These are phyloP conservation scores for Aurantiochytrium sp. DNA, from an alignment of 108 stramenopile species.

Conservation along the genomic window DNA sequence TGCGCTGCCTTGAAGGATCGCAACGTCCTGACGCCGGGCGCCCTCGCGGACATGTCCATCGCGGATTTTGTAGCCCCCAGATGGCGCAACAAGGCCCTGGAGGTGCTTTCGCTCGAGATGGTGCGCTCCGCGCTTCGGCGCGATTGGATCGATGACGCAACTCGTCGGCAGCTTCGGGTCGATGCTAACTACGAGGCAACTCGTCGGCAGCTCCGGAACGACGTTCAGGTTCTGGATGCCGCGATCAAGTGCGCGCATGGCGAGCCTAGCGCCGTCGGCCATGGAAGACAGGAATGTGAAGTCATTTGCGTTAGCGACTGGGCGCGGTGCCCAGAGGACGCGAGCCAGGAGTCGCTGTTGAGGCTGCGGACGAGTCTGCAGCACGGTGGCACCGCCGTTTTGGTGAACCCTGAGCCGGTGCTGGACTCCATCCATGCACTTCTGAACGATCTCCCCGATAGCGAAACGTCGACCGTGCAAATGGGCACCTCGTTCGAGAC, in stretches of 20 bases:
- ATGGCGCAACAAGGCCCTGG: background rate
- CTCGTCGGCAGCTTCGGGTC: background rate
- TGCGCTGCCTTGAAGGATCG: background rate
- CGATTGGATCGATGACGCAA: background rate
- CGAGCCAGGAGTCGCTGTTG: conserved; percentile 6
- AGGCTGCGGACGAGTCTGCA: conserved; percentile 1
- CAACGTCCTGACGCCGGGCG: background rate
- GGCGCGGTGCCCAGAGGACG: conserved; percentile 22
- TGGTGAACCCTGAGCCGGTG: conserved; percentile 21
- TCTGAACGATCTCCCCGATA: background rate
- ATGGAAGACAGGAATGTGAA: background rate
- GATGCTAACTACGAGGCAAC: too few relatives aligned
- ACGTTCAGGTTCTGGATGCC: too few relatives aligned
- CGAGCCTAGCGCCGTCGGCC: background rate
- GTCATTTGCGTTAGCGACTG: background rate
- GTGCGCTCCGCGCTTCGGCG: background rate
- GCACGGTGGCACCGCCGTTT: background rate
- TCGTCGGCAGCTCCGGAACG: too few relatives aligned
- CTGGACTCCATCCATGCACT: conserved; percentile 20
- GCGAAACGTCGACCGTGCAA: conserved; percentile 20
- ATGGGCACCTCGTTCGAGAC: conserved; percentile 29
- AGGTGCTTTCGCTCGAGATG: background rate
- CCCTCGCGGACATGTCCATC: background rate
- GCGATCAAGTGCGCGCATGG: too few relatives aligned
- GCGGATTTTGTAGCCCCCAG: background rate